Evolutionary conservation across 2,329 filamentous ascomycete species (phyloP), one percentile per base, ranked within the genome.

Genomic region (Aspergillus sojae): DNA sequence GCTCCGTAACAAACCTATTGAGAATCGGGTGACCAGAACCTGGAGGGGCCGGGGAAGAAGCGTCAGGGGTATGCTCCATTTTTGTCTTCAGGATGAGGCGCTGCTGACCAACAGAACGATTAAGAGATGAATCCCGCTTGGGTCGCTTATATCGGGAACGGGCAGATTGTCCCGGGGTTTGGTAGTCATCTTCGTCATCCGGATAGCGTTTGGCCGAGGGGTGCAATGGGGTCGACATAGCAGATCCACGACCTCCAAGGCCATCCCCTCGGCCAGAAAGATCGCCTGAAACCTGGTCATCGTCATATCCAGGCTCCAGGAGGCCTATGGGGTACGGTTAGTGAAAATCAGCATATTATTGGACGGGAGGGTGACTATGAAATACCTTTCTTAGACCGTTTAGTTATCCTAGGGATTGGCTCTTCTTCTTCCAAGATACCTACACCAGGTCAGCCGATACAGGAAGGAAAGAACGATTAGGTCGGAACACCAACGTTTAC

Each of bases 391-490:
- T 80, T 82, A 3, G 77, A 70, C 54, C 80, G 79, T 60, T 83
- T 84, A 41, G 77, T 70, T 36, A 76, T 74, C 57, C 81, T 76
- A 23, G 80, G 77, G n/a, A 79, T 67, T 43, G 79, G 76, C 58
- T 82, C 80, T 52, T 84, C 82, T 62, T 82, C 81, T 65, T 82
- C 79, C 63, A 83, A 70, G 34, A 84, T 81, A n/a, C 78, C 78
- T 80, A 61, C 58, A 45, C 43, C 39, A 45, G 30, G 63, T 70
- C 57, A 72, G 65, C 48, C 21, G 46, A 36, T 12, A 48, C 39
- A 45, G 19, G 36, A 45, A 46, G n/a, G 9, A 11, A 23, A 56
- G 4, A 48, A 41, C 16, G 19, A 28, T 16, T 10, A 50, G 5
- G 9, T 26, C 26, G 57, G 3, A 30, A 48, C 48, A 72, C 77